phyloP scores from a whole-genome alignment of 1,284 basidiomycete species.

The Puccinia novopanici region DNA sequence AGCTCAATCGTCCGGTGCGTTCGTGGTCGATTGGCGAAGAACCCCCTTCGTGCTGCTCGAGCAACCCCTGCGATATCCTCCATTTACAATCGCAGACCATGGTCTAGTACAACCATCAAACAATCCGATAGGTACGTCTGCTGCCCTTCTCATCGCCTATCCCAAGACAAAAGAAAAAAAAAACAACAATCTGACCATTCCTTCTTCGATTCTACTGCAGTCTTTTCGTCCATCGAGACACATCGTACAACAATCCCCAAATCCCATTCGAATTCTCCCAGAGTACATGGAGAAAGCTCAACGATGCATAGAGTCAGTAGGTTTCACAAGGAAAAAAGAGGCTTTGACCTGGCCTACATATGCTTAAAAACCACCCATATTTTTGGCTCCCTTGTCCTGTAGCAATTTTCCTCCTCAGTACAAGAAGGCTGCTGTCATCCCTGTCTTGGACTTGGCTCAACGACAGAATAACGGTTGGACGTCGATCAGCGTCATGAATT shows the following conservation, averaged over 20 bases:
- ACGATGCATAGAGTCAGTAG: slow-evolving; percentile 56
- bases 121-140: slow-evolving; percentile 17
- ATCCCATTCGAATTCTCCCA: slow-evolving; percentile 84
- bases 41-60: slow-evolving; percentile 12
- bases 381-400: slow-evolving; percentile 69
- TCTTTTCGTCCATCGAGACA: slow-evolving; percentile 50
- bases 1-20: not conserved
- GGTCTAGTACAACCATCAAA: slow-evolving; percentile 15
- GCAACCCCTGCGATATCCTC: not conserved
- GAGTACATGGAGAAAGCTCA: slow-evolving; percentile 81
- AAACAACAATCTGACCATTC: not conserved
- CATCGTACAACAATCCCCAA: slow-evolving; percentile 44
- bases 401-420: slow-evolving; percentile 88
- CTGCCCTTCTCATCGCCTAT: not conserved
- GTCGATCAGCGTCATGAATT: slow-evolving; percentile 98
- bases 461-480: slow-evolving; percentile 98
- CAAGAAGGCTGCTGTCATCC: slow-evolving; percentile 93
- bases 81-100: slow-evolving; percentile 16
- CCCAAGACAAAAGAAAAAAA: not conserved
- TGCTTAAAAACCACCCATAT: not conserved
- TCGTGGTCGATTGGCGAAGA: not conserved
- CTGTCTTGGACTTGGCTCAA: slow-evolving; percentile 92
- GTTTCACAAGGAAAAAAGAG: too few relatives aligned
- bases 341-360: too few relatives aligned
- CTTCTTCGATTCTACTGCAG: not conserved